Conservation (phyloP, 1,284 basidiomycete genomes). For the Malassezia slooffiae region DNA sequence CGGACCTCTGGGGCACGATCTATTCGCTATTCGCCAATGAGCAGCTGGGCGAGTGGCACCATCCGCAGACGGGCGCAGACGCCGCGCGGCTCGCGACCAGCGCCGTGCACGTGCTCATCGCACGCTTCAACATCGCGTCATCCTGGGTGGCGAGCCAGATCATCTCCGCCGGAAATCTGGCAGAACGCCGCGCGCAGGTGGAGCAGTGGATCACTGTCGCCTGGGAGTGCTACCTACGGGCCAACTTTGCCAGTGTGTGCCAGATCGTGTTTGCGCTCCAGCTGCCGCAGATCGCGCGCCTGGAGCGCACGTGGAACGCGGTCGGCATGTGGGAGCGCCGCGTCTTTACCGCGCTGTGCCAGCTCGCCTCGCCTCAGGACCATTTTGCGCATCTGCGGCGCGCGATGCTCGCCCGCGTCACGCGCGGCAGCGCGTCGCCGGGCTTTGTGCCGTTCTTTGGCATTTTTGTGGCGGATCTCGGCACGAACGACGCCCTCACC, state of each 20-base stretch:
- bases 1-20: conserved; percentile 5
- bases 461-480: conserved; percentile 36
- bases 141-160: conserved; percentile 74
- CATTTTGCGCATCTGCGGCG: conserved; percentile 58
- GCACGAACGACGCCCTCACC: conserved; percentile 30
- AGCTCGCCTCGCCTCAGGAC: conserved; percentile 58
- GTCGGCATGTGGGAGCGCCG: conserved; percentile 64
- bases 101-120: conserved; percentile 56
- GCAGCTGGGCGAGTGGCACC: not conserved
- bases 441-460: conserved; percentile 37
- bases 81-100: not conserved
- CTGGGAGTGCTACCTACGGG: conserved; percentile 72
- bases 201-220: conserved; percentile 75
- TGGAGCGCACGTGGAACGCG: conserved; percentile 59
- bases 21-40: not conserved
- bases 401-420: conserved; percentile 27
- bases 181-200: conserved; percentile 59
- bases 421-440: not conserved
- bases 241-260: conserved; percentile 68
- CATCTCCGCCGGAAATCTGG: conserved; percentile 45
- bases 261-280: conserved; percentile 70
- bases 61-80: not conserved
- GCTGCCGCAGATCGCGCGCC: conserved; percentile 61
- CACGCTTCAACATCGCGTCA: conserved; percentile 72
- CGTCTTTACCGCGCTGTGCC: conserved; percentile 63